These are phyloP conservation scores for Sphenostylis stenocarpa DNA, from an alignment of 306 rosid species.

Conservation along the genomic window DNA sequence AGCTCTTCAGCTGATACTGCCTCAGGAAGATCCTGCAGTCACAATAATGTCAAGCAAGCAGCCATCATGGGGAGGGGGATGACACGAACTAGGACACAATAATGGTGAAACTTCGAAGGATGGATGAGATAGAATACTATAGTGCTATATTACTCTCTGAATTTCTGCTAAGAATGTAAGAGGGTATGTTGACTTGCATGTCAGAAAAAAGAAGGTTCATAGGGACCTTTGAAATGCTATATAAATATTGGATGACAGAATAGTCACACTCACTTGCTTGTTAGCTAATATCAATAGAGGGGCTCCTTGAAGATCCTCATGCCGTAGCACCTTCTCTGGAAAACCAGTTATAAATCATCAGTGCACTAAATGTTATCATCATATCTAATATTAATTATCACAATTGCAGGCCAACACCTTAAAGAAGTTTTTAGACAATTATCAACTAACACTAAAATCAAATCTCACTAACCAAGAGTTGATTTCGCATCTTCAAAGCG, in stretches of 20 bases:
- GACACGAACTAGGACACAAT: slow-evolving; percentile 11
- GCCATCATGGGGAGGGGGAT: not conserved
- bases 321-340: slow-evolving; percentile 91
- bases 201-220: not conserved
- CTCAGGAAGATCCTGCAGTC: slow-evolving; percentile 78
- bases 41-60: slow-evolving; percentile 19
- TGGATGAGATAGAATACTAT: slow-evolving; percentile 3
- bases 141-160: not conserved
- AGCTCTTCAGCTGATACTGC: slow-evolving; percentile 85
- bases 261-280: slow-evolving; percentile 73
- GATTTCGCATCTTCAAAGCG: slow-evolving; percentile 97
- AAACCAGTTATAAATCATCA: slow-evolving; percentile 40
- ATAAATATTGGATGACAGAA: not conserved
- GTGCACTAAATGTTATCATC: not conserved
- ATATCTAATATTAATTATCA: slow-evolving; percentile 13
- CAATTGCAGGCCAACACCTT: slow-evolving; percentile 22
- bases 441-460: slow-evolving; percentile 17
- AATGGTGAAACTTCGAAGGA: slow-evolving; percentile 1
- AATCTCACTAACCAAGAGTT: slow-evolving; percentile 80
- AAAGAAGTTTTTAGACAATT: slow-evolving; percentile 1
- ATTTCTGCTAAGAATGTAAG: slow-evolving; percentile 23
- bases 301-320: slow-evolving; percentile 97
- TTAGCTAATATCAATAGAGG: slow-evolving; percentile 92
- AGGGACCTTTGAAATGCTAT: slow-evolving; percentile 11
- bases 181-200: not conserved